Conservation (phyloP, 805 yeast species). For the Kurtzmaniella fragi region DNA sequence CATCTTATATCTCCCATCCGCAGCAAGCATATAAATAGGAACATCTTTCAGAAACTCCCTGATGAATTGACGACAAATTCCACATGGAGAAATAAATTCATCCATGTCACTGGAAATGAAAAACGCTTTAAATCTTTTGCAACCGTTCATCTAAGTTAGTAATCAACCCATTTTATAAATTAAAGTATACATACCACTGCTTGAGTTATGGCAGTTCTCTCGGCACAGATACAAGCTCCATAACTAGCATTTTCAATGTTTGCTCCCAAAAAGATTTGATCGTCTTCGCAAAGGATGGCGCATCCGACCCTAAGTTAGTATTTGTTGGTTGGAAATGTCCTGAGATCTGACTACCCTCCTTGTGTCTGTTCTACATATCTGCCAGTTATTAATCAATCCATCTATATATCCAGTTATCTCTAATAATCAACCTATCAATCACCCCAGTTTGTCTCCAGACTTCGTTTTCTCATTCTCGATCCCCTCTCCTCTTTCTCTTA, state of each 20-base stretch:
- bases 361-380: no score
- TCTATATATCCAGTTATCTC: no score
- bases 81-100: conserved; percentile 79
- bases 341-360: no score
- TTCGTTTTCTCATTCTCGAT: no score
- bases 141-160: conserved; percentile 30
- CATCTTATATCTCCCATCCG: conserved; percentile 41
- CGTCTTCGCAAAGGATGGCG: conserved; percentile 50
- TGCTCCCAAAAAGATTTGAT: conserved; percentile 60
- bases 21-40: conserved; percentile 67
- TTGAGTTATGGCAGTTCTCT: conserved; percentile 30
- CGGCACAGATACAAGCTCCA: conserved; percentile 48
- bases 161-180: no score
- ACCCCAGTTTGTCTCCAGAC: no score
- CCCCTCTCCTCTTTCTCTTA: no score
- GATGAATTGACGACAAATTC: conserved; percentile 86
- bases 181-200: conserved; percentile 31
- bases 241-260: conserved; percentile 93
- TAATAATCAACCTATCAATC: no score
- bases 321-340: no score
- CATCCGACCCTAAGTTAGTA: conserved; percentile 65
- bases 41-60: conserved; percentile 67
- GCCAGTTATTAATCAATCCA: no score
- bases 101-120: conserved; percentile 61
- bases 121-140: conserved; percentile 46